Percentiles rank a stretch among this genome's conserved stretches.
Evolutionary conservation across 2,329 filamentous ascomycete genomes (phyloP).

Genomic region (Colletotrichum liriopes): DNA sequence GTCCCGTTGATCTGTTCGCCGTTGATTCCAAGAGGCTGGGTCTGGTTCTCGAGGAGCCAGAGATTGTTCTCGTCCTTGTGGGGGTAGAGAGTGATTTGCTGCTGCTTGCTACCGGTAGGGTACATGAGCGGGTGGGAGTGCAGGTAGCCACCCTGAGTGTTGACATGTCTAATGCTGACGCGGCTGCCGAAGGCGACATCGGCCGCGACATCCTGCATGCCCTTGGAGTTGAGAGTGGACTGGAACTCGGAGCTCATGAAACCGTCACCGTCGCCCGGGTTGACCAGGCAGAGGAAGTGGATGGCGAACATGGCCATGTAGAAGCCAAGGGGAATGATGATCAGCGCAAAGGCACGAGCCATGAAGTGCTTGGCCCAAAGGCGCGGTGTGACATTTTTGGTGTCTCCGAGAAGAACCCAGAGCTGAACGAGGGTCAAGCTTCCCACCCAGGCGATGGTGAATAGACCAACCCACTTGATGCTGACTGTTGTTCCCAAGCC

Average conservation of each 20-base stretch:
- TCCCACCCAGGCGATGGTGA: slow-evolving; percentile 99
- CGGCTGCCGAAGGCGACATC: slow-evolving; percentile 93
- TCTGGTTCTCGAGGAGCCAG: slow-evolving; percentile 96
- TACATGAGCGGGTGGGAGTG: slow-evolving; percentile 99
- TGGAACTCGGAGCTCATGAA: slow-evolving; percentile 99
- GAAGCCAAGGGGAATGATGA: slow-evolving; percentile 89
- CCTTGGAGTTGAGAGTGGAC: slow-evolving; percentile 95
- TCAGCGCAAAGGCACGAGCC: slow-evolving; percentile 90
- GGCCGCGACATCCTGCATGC: slow-evolving; percentile 94
- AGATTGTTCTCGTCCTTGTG: slow-evolving; percentile 99
- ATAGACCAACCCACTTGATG: slow-evolving; percentile 99
- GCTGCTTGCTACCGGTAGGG: slow-evolving; percentile 96
- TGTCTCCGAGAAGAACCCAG: slow-evolving; percentile 94
- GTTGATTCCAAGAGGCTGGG: slow-evolving; percentile 84
- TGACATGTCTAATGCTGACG: slow-evolving; percentile 90
- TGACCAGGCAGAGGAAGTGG: slow-evolving; percentile 93
- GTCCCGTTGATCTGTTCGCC: slow-evolving; percentile 86
- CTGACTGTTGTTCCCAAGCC: slow-evolving; percentile 91
- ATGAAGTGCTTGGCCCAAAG: slow-evolving; percentile 95
- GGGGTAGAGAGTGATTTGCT: slow-evolving; percentile 97
- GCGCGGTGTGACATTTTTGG: slow-evolving; percentile 86
- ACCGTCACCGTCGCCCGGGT: slow-evolving; percentile 96
- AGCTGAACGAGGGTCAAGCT: slow-evolving; percentile 91
- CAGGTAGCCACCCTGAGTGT: slow-evolving; percentile 97
- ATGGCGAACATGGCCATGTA: slow-evolving; percentile 98